phyloP scores from a whole-genome alignment of 1,284 basidiomycete genomes.

The Austroboletus novae-zelandiae region DNA sequence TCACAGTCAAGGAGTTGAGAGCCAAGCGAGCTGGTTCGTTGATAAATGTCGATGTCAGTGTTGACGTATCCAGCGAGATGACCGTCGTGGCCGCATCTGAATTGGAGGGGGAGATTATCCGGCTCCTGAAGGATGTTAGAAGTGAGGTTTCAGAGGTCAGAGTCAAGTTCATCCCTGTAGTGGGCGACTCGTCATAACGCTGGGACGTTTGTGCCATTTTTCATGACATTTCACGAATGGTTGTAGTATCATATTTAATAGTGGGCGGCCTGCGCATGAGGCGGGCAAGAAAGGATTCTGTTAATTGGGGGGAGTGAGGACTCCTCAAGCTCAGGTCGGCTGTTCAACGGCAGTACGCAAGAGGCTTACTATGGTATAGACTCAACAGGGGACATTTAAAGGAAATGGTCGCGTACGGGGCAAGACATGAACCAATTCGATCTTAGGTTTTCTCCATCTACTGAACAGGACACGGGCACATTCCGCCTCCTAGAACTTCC shows the following conservation, averaged over 20 bases:
- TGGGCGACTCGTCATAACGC: conserved; percentile 11
- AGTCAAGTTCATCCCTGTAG: conserved; percentile 64
- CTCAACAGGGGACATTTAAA: no score
- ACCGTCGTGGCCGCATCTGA: conserved; percentile 56
- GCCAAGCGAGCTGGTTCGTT: conserved; percentile 77
- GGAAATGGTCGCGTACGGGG: background rate
- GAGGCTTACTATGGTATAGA: no score
- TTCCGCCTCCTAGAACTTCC: conserved; percentile 72
- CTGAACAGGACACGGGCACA: conserved; percentile 43
- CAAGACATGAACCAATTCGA: conserved; percentile 32
- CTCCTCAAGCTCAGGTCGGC: no score
- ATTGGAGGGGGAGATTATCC: conserved; percentile 63
- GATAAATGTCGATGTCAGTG: conserved; percentile 73
- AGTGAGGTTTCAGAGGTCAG: conserved; percentile 80
- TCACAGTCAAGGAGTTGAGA: conserved; percentile 65
- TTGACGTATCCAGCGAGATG: conserved; percentile 60
- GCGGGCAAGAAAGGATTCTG: no score
- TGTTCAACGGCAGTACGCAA: no score
- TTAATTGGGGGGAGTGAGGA: no score
- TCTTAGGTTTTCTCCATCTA: conserved; percentile 52
- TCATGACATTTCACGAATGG: background rate
- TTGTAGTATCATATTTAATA: no score
- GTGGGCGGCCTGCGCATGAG: no score
- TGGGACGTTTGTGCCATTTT: background rate
- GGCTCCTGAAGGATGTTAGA: conserved; percentile 57